Evolutionary conservation across 163 green algal genomes (phyloP), one percentile per base, ranked within the genome.

Genomic region (Chloromonas sp.): DNA sequence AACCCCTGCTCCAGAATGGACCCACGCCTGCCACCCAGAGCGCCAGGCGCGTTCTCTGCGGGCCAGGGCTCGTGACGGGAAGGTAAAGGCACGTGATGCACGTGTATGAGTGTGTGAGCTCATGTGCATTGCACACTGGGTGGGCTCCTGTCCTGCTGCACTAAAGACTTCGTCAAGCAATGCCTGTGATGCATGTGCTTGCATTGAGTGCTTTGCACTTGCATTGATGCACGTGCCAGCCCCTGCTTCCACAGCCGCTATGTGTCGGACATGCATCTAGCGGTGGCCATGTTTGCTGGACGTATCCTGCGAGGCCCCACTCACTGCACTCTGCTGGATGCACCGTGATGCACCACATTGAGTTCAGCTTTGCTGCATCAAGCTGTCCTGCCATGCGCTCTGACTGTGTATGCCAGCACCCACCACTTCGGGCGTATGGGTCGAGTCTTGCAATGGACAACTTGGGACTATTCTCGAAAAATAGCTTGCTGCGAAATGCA

Each of bases 381-480:
- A 74, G 66, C 5, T 5, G 5, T 5, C 5, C 11, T 74, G 66
- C 5, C 66, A 74, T 74, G 66, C 66, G 66, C 66, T 74, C 5
- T 11, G 66, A 5, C 66, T 36, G 36, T 36, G 36, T 36, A 36
- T 36, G 36, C 5, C 66, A 74, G 71, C 71, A 58, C 14, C 13
- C 14, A 79, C 71, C 71, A 3, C 13, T 36, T 14, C 84, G 60
- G n/a, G 61, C 81, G 58, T 70, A 83, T 5, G 84, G 60, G 0
- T 89, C 86, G 14, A 89, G 71, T 70, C 81, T 89, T 14, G 86
- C 70, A 13, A 87, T 80, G 0, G 84, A 79, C 15, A 89, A 81
- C 81, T 89, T 89, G 11, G 86, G 78, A 3, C 81, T 78, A 2
- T 70, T 77, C 79, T 89, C 86, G 36, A 85, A 89, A 61, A 89